These are phyloP conservation scores for Casuarina glauca DNA, from an alignment of 306 rosid genomes.

Conservation along the genomic window DNA sequence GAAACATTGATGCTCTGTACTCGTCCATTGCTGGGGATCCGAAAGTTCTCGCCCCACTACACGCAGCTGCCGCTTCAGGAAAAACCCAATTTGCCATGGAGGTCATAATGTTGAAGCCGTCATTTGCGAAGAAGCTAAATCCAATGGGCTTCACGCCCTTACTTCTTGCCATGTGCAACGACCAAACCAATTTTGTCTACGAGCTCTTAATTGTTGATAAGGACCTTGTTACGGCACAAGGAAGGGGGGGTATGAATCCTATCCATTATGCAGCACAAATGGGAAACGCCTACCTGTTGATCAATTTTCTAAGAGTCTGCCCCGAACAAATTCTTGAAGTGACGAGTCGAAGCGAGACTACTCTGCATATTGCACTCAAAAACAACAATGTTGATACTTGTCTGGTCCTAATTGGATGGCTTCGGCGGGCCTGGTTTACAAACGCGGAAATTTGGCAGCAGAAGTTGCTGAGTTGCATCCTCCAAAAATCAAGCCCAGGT, in stretches of 20 bases:
- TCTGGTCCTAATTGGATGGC: background rate
- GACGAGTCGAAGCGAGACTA: background rate
- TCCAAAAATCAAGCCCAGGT: background rate
- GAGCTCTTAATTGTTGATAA: too few species aligned
- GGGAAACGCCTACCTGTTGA: background rate
- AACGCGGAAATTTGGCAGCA: background rate
- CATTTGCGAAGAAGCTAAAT: too few species aligned
- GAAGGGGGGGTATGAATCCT: background rate
- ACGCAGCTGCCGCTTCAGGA: too few species aligned
- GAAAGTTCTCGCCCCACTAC: too few species aligned
- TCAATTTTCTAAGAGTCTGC: background rate
- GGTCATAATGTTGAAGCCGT: too few species aligned
- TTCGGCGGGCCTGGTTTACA: background rate
- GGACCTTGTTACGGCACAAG: background rate
- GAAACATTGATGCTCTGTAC: too few species aligned
- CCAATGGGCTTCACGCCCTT: too few species aligned
- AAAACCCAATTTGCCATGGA: too few species aligned
- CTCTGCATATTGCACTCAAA: background rate
- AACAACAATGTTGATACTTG: background rate
- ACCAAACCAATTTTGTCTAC: too few species aligned
- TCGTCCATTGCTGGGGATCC: too few species aligned
- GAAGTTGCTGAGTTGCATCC: slow-evolving; percentile 5
- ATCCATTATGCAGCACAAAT: background rate
- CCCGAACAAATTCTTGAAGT: background rate
- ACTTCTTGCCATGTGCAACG: too few species aligned